A percentile compares a stretch with the other conserved stretches of the same genome.
Evolutionary conservation across 352 stramenopile species (phyloP).

Genomic region (Globisporangium splendens): DNA sequence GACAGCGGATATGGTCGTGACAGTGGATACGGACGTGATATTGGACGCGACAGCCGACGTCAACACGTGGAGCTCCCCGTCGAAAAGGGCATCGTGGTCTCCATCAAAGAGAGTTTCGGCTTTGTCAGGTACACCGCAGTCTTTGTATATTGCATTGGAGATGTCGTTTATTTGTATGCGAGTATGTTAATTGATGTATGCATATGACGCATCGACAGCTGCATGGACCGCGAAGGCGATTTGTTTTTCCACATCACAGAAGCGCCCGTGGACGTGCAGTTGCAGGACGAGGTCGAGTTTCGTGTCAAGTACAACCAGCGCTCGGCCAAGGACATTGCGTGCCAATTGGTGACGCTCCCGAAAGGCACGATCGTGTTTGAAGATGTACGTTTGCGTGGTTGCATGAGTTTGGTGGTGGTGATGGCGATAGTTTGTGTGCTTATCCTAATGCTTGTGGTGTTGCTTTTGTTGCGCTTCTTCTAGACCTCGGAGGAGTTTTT

Average conservation of each 20-base stretch:
- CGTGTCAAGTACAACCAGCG: constrained; percentile 70
- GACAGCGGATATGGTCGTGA: background rate
- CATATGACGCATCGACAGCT: too few relatives aligned
- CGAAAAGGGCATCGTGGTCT: constrained; percentile 39
- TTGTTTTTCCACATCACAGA: constrained; percentile 84
- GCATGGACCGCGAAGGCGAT: constrained; percentile 62
- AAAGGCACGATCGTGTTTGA: constrained; percentile 78
- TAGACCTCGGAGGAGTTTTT: constrained; percentile 47
- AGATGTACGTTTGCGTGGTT: constrained; percentile 27
- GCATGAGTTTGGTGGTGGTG: too few relatives aligned
- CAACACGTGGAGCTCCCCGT: constrained; percentile 22
- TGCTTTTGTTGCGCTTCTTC: background rate
- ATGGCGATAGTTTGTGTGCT: background rate
- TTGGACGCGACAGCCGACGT: constrained; percentile 11
- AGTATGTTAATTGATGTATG: too few relatives aligned
- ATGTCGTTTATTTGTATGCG: too few relatives aligned
- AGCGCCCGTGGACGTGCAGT: constrained; percentile 57
- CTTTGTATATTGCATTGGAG: too few relatives aligned
- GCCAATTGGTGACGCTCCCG: constrained; percentile 55
- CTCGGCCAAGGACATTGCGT: constrained; percentile 68
- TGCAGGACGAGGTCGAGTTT: constrained; percentile 77
- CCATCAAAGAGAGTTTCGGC: constrained; percentile 53
- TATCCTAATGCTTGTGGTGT: background rate
- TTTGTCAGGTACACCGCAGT: too few relatives aligned
- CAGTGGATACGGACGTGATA: background rate